These are phyloP conservation scores for Beauveria scarabaeidicola DNA, from an alignment of 2,329 filamentous ascomycete genomes.

Conservation along the genomic window DNA sequence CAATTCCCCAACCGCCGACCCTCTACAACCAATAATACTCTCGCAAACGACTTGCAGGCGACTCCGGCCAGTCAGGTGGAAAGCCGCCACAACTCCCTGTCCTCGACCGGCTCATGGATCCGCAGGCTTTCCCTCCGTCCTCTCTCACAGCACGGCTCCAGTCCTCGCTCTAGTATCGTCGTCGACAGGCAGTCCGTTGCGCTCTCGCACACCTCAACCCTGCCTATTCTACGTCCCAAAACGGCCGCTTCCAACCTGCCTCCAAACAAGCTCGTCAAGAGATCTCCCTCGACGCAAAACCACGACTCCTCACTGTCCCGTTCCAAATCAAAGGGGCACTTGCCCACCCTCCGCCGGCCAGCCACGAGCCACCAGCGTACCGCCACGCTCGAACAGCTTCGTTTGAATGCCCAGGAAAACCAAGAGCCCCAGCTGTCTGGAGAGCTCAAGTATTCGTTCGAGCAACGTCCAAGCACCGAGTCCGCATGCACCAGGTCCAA, in stretches of 20 bases:
- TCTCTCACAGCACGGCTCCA: slow-evolving; percentile 56
- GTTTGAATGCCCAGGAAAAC: slow-evolving; percentile 18
- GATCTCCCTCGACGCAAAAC: slow-evolving; percentile 49
- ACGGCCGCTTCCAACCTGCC: slow-evolving; percentile 37
- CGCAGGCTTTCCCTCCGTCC: slow-evolving; percentile 60
- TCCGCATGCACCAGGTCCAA: not conserved
- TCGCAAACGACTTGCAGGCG: not conserved
- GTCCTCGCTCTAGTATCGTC: slow-evolving; percentile 54
- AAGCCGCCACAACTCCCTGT: slow-evolving; percentile 46
- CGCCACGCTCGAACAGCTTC: slow-evolving; percentile 54
- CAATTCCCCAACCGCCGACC: slow-evolving; percentile 22
- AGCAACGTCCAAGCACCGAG: slow-evolving; percentile 23
- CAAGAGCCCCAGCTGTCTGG: slow-evolving; percentile 12
- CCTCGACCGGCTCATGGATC: slow-evolving; percentile 63
- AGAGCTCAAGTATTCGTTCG: slow-evolving; percentile 26
- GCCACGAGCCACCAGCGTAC: slow-evolving; percentile 74
- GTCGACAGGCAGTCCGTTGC: slow-evolving; percentile 58
- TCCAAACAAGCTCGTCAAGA: slow-evolving; percentile 73
- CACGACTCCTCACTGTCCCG: slow-evolving; percentile 33
- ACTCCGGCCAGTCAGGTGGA: slow-evolving; percentile 23
- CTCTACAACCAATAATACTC: not conserved
- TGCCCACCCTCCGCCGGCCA: slow-evolving; percentile 60
- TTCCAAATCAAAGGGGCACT: slow-evolving; percentile 43
- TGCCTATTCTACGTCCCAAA: slow-evolving; percentile 46
- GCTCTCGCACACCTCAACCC: slow-evolving; percentile 58